Base-by-base conservation (phyloP, 176 grass and related monocot species). In the Secale cereale region DNA sequence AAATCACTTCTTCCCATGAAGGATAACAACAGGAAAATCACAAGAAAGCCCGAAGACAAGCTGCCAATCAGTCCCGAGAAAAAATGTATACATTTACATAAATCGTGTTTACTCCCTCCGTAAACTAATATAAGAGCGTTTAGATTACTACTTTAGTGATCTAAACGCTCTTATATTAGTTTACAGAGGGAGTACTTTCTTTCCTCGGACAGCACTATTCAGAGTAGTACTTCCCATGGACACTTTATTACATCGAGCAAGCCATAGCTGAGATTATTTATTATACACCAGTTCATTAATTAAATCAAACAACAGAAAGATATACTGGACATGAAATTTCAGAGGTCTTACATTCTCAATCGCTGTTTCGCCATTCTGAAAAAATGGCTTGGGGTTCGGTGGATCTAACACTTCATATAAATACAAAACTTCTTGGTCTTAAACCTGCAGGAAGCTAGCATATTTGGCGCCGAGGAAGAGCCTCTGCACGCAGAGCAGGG, bases 401-500 rank as follows among this genome's bases (percentile, higher is more conserved):
- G 15, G 62, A 39, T 84, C 91, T 81, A 82, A 79, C 20, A 52
- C 77, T 78, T 68, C 26, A 75, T 81, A 31, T 81, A 88, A 79
- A 88, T 84, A 88, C 54, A 89, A 75, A 85, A 69, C n/a, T 81
- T 23, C 8, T 66, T 27, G 10, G 69, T 54, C 65, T 86, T 61
- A 96, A 69, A 79, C 80, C 86, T 94, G 97, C 79, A 99, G 76
- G 79, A 99, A 92, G 36, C 97, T 96, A 23, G 97, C 91, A 79
- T 94, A 99, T 79, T 94, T 99, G 1, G 97, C 86, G 14, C 94
- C 91, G 46, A 99, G 91, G 87, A 99, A 99, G n/a, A 99, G 94
- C 91, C 97, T 99, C 88, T 96, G 97, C 64, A 92, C 86, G 2
- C 88, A 99, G 10, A 96, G 86, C 13, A 99, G 86, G 0, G 90